phyloP scores from a whole-genome alignment of 768 basidiomycete genomes.

The Suillus discolor region DNA sequence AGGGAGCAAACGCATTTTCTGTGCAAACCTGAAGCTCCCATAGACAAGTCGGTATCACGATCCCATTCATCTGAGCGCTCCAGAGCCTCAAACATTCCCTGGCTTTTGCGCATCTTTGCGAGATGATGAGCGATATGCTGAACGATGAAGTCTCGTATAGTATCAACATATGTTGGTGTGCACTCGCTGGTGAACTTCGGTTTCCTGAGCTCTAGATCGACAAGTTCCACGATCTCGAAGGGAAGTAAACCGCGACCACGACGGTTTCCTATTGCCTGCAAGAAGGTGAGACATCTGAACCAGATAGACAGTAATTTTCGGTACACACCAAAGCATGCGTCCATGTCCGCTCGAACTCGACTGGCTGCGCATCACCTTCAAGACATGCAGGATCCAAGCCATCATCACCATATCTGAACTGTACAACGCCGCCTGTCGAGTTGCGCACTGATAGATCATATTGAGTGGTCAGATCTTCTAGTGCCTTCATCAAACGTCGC shows the following conservation, averaged over 20 bases:
- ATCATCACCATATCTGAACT: constrained; percentile 97
- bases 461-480: constrained; percentile 95
- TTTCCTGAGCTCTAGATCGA: constrained; percentile 61
- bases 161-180: constrained; percentile 66
- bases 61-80: constrained; percentile 79
- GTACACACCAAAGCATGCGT: constrained; percentile 72
- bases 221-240: constrained; percentile 79
- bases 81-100: constrained; percentile 84
- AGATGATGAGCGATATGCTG: constrained; percentile 67
- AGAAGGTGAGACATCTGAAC: constrained; percentile 13
- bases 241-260: constrained; percentile 73
- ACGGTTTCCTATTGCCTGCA: constrained; percentile 64
- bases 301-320: not conserved
- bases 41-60: constrained; percentile 69
- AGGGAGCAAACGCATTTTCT: not conserved
- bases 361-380: constrained; percentile 93
- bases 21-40: constrained; percentile 70
- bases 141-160: constrained; percentile 70
- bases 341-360: constrained; percentile 89
- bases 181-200: constrained; percentile 70
- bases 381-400: constrained; percentile 95
- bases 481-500: constrained; percentile 96
- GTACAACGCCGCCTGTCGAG: constrained; percentile 92
- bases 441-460: constrained; percentile 97
- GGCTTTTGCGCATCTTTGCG: constrained; percentile 64